phyloP scores from a whole-genome alignment of 257 asterid species.

The Salvia rosmarinus region DNA sequence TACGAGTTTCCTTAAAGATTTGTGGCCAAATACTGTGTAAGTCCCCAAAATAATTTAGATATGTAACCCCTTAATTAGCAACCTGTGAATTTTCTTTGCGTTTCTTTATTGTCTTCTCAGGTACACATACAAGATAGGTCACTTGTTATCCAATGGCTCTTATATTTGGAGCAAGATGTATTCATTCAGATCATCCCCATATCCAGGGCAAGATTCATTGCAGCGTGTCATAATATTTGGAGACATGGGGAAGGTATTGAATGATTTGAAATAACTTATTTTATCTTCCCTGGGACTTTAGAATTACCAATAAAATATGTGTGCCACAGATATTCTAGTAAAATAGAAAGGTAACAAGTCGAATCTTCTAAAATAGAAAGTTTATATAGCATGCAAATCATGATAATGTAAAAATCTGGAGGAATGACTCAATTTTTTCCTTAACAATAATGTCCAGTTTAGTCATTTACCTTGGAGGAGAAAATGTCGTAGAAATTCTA shows the following conservation, averaged over 20 bases:
- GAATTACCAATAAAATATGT: neutral
- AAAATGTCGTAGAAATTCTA: no score
- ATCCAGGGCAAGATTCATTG: conserved; percentile 84
- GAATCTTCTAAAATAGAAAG: no score
- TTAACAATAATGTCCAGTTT: no score
- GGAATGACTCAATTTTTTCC: no score
- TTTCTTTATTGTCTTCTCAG: conserved; percentile 44
- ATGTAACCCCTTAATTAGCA: neutral
- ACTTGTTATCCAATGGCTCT: conserved; percentile 56
- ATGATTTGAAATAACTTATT: no score
- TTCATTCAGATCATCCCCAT: conserved; percentile 77
- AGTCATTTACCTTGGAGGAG: no score
- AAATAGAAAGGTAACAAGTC: no score
- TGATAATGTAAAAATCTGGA: no score
- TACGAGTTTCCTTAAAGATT: conserved; percentile 79
- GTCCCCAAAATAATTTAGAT: conserved; percentile 27
- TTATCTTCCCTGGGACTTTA: no score
- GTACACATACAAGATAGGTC: conserved; percentile 79
- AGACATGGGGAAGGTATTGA: conserved; percentile 92
- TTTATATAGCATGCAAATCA: no score
- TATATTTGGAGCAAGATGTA: conserved; percentile 74
- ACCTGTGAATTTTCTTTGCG: conserved; percentile 2
- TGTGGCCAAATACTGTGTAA: conserved; percentile 85
- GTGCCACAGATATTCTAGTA: neutral
- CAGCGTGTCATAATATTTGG: conserved; percentile 85